Conservation (phyloP, 495 filamentous ascomycete species). For the Sphaerosporella brunnea region DNA sequence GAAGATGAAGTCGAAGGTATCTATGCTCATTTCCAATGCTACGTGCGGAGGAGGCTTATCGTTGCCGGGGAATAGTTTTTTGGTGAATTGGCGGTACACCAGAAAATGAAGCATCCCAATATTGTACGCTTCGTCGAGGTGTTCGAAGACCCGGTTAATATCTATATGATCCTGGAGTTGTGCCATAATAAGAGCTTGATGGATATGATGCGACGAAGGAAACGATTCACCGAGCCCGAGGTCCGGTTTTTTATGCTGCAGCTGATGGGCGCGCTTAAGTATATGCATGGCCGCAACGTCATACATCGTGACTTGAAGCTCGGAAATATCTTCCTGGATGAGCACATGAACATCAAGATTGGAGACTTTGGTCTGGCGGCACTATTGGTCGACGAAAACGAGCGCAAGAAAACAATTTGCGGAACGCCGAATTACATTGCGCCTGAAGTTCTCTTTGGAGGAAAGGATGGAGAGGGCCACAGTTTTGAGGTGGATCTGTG, state of each 20-base stretch:
- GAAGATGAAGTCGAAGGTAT: constrained; percentile 84
- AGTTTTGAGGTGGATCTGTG: constrained; percentile 71
- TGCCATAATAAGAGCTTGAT: constrained; percentile 95
- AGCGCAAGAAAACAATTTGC: constrained; percentile 78
- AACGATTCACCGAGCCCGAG: constrained; percentile 74
- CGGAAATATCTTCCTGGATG: constrained; percentile 92
- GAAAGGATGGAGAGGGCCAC: constrained; percentile 23
- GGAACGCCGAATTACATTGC: constrained; percentile 98
- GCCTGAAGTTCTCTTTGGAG: constrained; percentile 50
- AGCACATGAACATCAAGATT: constrained; percentile 92
- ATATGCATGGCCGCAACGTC: constrained; percentile 83
- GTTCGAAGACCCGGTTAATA: constrained; percentile 73
- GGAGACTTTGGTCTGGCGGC: constrained; percentile 97
- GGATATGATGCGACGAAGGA: constrained; percentile 87
- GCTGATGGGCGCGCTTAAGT: constrained; percentile 89
- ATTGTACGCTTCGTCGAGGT: constrained; percentile 90
- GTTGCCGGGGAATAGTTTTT: constrained; percentile 64
- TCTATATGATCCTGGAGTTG: constrained; percentile 85
- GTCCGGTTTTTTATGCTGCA: constrained; percentile 83
- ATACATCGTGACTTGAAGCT: constrained; percentile 96
- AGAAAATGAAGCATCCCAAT: constrained; percentile 84
- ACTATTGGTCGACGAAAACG: constrained; percentile 65
- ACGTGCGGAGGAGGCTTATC: too few species aligned
- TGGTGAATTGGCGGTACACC: constrained; percentile 93
- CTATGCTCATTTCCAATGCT: too few species aligned